phyloP scores from a whole-genome alignment of 805 yeast species.

The Pichia occidentalis region DNA sequence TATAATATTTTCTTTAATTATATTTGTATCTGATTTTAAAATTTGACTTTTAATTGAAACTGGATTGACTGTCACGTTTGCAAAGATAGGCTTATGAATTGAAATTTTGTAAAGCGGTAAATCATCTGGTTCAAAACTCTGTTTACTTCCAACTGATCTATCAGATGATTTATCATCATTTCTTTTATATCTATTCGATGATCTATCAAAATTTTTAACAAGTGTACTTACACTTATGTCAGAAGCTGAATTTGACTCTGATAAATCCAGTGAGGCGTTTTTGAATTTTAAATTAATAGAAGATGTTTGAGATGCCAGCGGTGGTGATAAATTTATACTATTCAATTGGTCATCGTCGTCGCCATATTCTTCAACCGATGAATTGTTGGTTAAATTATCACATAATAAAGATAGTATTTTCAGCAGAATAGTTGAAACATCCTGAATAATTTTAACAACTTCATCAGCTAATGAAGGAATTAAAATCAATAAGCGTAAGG shows the following conservation, averaged over 20 bases:
- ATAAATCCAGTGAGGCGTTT: no score
- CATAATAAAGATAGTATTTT: conserved; percentile 3
- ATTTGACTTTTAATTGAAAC: background rate
- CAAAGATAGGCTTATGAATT: background rate
- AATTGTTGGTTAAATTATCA: background rate
- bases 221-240: no score
- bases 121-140: conserved; percentile 5
- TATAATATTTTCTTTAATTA: conserved; percentile 18
- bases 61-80: background rate
- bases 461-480: conserved; percentile 18
- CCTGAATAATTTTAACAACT: conserved; percentile 17
- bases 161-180: conserved; percentile 5
- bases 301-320: background rate
- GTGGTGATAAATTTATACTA: conserved; percentile 5
- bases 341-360: no score
- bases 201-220: no score
- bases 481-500: conserved; percentile 20
- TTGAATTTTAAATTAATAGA: background rate
- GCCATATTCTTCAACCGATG: background rate
- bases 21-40: background rate
- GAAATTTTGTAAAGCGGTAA: conserved; percentile 8
- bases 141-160: conserved; percentile 4
- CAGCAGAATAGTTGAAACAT: conserved; percentile 17
- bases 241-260: no score
- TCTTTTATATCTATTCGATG: no score